phyloP scores from a whole-genome alignment of 1,284 basidiomycete species.

The Schizophyllum amplum region DNA sequence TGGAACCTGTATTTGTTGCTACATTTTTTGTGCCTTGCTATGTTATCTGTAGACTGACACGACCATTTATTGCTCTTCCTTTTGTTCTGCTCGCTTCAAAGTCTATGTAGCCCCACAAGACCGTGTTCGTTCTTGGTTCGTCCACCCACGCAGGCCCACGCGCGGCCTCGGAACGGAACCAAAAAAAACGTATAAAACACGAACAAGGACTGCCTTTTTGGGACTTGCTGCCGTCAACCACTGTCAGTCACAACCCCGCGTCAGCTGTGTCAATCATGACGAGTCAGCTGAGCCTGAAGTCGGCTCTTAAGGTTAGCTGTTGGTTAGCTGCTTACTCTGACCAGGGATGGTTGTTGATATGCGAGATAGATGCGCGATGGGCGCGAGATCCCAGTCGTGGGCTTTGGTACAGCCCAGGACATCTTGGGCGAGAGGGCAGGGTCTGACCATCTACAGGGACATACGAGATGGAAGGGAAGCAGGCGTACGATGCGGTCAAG shows the following conservation, averaged over 20 bases:
- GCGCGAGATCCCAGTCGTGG: neutral
- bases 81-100: too few relatives aligned
- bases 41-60: too few relatives aligned
- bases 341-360: neutral
- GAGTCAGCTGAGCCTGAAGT: neutral
- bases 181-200: too few relatives aligned
- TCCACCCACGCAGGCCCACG: too few relatives aligned
- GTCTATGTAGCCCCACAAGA: too few relatives aligned
- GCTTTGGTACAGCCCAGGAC: neutral
- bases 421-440: neutral
- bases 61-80: too few relatives aligned
- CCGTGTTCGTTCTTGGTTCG: too few relatives aligned
- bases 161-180: too few relatives aligned
- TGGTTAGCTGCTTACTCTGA: neutral
- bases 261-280: neutral
- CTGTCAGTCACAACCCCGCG: neutral
- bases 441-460: constrained; percentile 30
- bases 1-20: too few relatives aligned
- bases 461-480: constrained; percentile 57
- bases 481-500: constrained; percentile 48
- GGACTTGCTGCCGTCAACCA: neutral
- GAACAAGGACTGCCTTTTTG: too few relatives aligned
- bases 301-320: neutral
- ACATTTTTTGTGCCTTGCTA: too few relatives aligned
- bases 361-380: neutral